Evolutionary conservation across 371 early-diverging fungal species (phyloP).

Genomic region (Thermomucor indicae-seudaticae): DNA sequence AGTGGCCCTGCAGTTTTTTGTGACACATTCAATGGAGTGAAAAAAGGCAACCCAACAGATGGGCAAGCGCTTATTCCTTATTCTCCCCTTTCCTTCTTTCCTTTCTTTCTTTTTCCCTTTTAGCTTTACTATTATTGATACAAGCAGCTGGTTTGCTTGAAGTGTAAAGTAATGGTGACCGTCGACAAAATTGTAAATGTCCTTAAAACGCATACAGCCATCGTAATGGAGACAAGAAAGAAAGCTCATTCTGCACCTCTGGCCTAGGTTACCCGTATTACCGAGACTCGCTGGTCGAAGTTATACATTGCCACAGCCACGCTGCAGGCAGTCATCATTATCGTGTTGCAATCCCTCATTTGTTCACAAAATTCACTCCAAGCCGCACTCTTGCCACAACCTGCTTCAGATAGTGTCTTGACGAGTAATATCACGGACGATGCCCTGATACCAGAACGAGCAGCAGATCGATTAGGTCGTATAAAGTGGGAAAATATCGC

Average conservation of each 20-base stretch:
- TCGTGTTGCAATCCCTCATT: conserved; percentile 23
- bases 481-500: conserved; percentile 44
- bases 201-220: no score
- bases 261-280: conserved; percentile 31
- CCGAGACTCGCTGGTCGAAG: conserved; percentile 39
- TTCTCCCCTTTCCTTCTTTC: conserved; percentile 7
- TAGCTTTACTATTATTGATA: conserved; percentile 1
- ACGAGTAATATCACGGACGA: conserved; percentile 3
- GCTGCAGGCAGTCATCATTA: conserved; percentile 27
- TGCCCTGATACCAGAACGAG: conserved; percentile 14
- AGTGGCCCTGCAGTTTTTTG: no score
- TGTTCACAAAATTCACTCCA: conserved; percentile 28
- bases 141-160: conserved; percentile 33
- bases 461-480: conserved; percentile 26
- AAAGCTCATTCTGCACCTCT: no score
- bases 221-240: no score
- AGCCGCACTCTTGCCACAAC: conserved; percentile 13
- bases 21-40: not conserved
- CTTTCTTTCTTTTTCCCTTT: conserved; percentile 5
- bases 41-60: not conserved
- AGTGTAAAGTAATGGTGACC: conserved; percentile 18
- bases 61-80: conserved; percentile 4
- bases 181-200: conserved; percentile 27
- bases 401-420: conserved; percentile 2
- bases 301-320: conserved; percentile 28